These are phyloP conservation scores for Penicillium sp. DNA, from an alignment of 2,329 filamentous ascomycete species.

Conservation along the genomic window DNA sequence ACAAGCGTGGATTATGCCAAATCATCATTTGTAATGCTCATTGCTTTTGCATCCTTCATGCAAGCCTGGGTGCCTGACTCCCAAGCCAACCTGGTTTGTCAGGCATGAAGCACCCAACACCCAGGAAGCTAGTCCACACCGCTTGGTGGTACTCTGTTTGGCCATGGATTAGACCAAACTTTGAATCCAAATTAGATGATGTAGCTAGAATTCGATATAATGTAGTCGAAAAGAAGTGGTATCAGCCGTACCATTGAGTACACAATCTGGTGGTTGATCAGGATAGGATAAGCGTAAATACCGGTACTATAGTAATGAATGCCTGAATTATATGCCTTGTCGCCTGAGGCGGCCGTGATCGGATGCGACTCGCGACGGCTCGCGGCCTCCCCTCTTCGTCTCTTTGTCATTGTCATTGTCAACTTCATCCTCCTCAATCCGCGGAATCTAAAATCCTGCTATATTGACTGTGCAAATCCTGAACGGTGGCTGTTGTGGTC, in stretches of 20 bases:
- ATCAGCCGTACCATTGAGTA: neutral
- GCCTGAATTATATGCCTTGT: constrained; percentile 3
- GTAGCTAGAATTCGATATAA: neutral
- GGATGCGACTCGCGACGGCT: constrained; percentile 7
- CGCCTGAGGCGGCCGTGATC: constrained; percentile 11
- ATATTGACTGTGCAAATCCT: neutral
- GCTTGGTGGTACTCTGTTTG: too few relatives aligned
- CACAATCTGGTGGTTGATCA: neutral
- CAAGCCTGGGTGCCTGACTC: constrained; percentile 28
- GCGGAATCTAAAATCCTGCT: neutral
- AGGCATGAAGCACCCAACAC: constrained; percentile 15
- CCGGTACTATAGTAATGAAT: neutral
- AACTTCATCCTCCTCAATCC: constrained; percentile 8
- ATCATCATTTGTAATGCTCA: constrained; percentile 1
- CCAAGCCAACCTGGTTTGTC: constrained; percentile 11
- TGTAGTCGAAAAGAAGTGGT: neutral
- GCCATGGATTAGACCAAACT: neutral
- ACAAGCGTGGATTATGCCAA: neutral
- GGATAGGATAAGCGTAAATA: neutral
- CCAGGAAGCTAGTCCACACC: neutral
- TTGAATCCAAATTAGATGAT: neutral
- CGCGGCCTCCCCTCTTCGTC: constrained; percentile 9
- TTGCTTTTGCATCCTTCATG: constrained; percentile 18
- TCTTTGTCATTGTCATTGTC: constrained; percentile 6
- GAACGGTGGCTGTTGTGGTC: constrained; percentile 8